Conservation (phyloP, 805 yeast genomes). For the Debaryomyces prosopidis region DNA sequence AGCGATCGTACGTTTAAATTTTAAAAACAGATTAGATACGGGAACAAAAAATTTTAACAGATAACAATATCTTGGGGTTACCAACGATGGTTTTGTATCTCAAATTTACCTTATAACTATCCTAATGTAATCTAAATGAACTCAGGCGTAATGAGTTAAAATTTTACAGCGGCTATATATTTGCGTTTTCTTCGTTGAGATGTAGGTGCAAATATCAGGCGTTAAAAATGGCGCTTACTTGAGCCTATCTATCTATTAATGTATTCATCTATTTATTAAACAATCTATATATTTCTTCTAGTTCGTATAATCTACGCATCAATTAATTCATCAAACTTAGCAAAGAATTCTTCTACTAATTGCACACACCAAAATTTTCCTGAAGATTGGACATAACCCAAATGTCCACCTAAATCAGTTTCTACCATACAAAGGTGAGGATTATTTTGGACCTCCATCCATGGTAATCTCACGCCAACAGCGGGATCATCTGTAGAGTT, state of each 20-base stretch:
- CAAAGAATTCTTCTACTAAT: constrained; percentile 36
- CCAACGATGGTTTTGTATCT: no score
- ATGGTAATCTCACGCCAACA: constrained; percentile 57
- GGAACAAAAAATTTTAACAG: background rate
- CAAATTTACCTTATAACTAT: no score
- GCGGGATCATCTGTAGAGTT: constrained; percentile 77
- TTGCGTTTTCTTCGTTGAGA: background rate
- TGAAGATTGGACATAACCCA: constrained; percentile 68
- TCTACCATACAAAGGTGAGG: constrained; percentile 61
- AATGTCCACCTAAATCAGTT: constrained; percentile 76
- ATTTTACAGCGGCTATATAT: background rate
- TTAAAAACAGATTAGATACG: background rate
- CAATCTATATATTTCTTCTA: background rate
- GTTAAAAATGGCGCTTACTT: no score
- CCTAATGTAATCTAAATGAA: no score
- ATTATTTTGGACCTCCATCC: constrained; percentile 48
- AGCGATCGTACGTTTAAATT: background rate
- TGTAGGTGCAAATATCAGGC: no score
- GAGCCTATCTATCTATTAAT: no score
- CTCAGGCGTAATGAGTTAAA: background rate
- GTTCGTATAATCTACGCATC: background rate
- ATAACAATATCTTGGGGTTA: no score
- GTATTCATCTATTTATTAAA: background rate
- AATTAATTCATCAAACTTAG: constrained; percentile 17
- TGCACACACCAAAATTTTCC: constrained; percentile 64